These are phyloP conservation scores for Saturnispora kantuleensis DNA, from an alignment of 805 yeast genomes.

Conservation along the genomic window DNA sequence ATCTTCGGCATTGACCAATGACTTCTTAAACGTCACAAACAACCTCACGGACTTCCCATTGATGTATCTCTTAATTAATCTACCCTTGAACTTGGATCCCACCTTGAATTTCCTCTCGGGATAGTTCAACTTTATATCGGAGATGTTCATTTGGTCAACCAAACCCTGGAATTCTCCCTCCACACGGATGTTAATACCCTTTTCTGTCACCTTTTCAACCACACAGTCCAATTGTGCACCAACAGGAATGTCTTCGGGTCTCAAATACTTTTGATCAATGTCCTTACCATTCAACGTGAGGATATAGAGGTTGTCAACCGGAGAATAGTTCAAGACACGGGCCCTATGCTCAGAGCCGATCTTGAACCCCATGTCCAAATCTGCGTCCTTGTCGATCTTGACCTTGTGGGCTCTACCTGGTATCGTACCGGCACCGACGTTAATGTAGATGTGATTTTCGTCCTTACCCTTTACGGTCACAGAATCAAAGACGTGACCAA, in stretches of 20 bases:
- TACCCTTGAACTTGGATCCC: conserved; percentile 71
- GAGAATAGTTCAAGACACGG: conserved; percentile 63
- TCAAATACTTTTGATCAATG: conserved; percentile 55
- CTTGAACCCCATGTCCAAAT: conserved; percentile 39
- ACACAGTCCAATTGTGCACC: conserved; percentile 59
- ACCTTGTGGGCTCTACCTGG: conserved; percentile 76
- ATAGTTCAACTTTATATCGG: conserved; percentile 73
- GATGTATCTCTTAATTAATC: conserved; percentile 46
- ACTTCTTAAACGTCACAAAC: conserved; percentile 68
- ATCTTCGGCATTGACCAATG: conserved; percentile 59
- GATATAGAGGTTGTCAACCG: conserved; percentile 54
- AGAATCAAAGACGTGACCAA: conserved; percentile 59
- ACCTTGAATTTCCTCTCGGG: conserved; percentile 90
- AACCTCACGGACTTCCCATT: conserved; percentile 37
- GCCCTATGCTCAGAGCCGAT: conserved; percentile 64
- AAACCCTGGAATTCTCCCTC: conserved; percentile 61
- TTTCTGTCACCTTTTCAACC: conserved; percentile 46
- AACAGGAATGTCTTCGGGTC: conserved; percentile 60
- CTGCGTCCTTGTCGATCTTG: conserved; percentile 42
- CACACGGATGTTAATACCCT: conserved; percentile 60
- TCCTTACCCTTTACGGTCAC: conserved; percentile 56
- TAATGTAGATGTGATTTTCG: conserved; percentile 43
- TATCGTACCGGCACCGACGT: conserved; percentile 41
- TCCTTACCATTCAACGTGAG: conserved; percentile 61
- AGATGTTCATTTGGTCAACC: conserved; percentile 67